Evolutionary conservation across 202 grass and related monocot genomes (phyloP).

Genomic region (Carex arenaria): DNA sequence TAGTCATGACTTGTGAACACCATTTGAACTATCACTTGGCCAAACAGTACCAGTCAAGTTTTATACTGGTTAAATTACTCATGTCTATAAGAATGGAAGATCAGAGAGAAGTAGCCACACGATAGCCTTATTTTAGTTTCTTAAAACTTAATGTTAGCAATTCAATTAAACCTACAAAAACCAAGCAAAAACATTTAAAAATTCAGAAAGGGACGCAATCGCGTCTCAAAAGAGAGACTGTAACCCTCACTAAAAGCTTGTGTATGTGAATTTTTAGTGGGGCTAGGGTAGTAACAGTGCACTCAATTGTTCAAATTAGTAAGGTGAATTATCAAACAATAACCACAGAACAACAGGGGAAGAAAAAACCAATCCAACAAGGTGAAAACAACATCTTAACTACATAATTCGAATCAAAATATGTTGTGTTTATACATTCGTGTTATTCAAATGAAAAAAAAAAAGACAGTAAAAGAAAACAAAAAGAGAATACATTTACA

Average conservation of each 20-base stretch:
- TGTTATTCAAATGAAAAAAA: not conserved
- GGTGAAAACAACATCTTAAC: not conserved
- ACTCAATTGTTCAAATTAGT: not conserved
- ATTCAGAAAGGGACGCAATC: not conserved
- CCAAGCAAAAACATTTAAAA: not conserved
- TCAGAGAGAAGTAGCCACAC: not conserved
- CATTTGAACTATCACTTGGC: not conserved
- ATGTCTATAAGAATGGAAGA: not conserved
- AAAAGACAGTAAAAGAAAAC: not conserved
- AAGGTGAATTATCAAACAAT: not conserved
- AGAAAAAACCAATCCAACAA: not conserved
- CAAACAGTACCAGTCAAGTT: not conserved
- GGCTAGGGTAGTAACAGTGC: not conserved
- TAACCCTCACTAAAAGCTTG: not conserved
- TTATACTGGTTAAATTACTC: not conserved
- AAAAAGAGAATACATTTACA: slow-evolving; percentile 20
- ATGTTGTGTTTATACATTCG: not conserved
- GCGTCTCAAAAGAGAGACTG: not conserved
- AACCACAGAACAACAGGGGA: not conserved
- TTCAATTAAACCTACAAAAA: not conserved
- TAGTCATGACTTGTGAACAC: not conserved
- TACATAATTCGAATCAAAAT: not conserved
- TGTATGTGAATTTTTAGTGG: not conserved
- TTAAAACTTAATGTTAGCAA: not conserved
- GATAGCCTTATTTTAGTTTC: not conserved